phyloP scores from a whole-genome alignment of 2,329 filamentous ascomycete genomes.

The Apiospora marii region DNA sequence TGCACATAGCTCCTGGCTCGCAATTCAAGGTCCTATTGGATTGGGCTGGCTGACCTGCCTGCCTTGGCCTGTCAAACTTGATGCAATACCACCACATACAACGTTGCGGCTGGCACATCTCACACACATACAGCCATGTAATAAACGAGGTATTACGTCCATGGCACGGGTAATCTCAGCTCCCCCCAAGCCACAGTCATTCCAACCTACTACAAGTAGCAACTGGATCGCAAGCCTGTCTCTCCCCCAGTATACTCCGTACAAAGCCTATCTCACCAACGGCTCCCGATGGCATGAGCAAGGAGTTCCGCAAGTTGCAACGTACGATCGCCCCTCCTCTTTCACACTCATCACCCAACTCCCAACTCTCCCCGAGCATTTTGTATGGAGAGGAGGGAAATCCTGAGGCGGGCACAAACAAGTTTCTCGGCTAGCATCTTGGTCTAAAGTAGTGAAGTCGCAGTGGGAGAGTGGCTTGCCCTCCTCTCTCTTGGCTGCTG shows the following conservation, averaged over 20 bases:
- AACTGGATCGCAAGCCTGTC: background rate
- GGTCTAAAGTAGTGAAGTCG: constrained; percentile 17
- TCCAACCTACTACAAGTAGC: background rate
- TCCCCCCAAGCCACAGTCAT: constrained; percentile 11
- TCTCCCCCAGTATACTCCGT: background rate
- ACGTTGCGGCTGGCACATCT: constrained; percentile 12
- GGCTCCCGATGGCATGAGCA: constrained; percentile 14
- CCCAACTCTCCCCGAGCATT: background rate
- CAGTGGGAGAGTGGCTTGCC: background rate
- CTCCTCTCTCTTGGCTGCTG: background rate
- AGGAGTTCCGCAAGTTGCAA: background rate
- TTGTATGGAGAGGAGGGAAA: background rate
- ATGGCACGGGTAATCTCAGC: constrained; percentile 13
- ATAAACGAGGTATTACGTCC: background rate
- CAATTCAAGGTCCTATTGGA: background rate
- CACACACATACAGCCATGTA: background rate
- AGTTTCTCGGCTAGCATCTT: constrained; percentile 20
- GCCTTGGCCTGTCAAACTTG: constrained; percentile 13
- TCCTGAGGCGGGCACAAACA: constrained; percentile 18
- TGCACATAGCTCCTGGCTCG: background rate
- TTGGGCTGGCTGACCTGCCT: constrained; percentile 13
- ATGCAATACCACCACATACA: constrained; percentile 20
- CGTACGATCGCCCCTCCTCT: background rate
- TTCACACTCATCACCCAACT: background rate
- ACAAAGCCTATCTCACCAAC: background rate